A percentile compares a stretch with the other conserved stretches of the same genome.
Conservation (phyloP, 768 basidiomycete genomes). For the Tylopilus sp. region DNA sequence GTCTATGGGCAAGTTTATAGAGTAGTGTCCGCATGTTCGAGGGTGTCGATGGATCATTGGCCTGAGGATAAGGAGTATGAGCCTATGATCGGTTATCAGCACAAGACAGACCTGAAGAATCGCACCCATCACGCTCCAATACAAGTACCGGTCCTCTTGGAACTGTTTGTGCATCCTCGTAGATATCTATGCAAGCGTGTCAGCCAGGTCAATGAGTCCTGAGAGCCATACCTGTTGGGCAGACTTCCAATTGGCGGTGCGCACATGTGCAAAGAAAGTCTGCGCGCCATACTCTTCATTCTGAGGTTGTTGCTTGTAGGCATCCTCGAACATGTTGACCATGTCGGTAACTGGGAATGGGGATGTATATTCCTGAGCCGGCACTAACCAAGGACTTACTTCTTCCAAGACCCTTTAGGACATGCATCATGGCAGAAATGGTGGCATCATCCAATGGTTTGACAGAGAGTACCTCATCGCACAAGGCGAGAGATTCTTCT, state of each 20-base stretch:
- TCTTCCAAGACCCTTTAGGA: conserved; percentile 74
- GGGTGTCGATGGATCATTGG: conserved; percentile 63
- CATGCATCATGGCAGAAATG: conserved; percentile 80
- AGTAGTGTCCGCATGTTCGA: conserved; percentile 62
- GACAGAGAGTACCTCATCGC: conserved; percentile 73
- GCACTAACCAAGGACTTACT: conserved; percentile 32
- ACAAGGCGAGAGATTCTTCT: conserved; percentile 74
- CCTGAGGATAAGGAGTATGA: conserved; percentile 41
- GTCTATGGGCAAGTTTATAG: conserved; percentile 73
- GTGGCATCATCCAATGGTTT: conserved; percentile 74
- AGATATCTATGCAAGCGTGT: conserved; percentile 49
- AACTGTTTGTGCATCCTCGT: conserved; percentile 83
- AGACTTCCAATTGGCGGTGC: conserved; percentile 79
- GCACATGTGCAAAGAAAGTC: conserved; percentile 81
- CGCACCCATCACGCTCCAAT: conserved; percentile 79
- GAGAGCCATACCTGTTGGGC: conserved; percentile 66
- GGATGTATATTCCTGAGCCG: background rate
- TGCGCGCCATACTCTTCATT: conserved; percentile 85
- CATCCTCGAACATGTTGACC: conserved; percentile 82
- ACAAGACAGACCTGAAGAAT: conserved; percentile 61
- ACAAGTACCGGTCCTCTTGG: conserved; percentile 75
- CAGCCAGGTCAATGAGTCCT: background rate
- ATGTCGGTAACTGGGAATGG: conserved; percentile 61
- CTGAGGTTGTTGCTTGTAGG: conserved; percentile 72
- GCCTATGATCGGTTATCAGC: conserved; percentile 1